phyloP scores from a whole-genome alignment of 768 basidiomycete genomes.

The Serpula lacrymans region DNA sequence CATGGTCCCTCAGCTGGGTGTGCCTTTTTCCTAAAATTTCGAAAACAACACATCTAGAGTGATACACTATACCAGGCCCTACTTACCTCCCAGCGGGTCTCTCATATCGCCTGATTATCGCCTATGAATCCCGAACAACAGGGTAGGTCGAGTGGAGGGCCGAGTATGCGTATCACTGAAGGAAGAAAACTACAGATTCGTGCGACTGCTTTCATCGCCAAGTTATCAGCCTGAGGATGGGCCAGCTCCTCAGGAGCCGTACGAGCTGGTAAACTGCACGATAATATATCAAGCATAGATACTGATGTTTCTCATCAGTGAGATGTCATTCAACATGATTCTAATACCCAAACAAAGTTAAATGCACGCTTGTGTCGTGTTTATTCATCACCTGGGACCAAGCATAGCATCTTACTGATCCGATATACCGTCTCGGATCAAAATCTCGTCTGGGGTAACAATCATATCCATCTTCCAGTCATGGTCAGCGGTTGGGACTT shows the following conservation, averaged over 20 bases:
- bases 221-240: constrained; percentile 13
- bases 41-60: constrained; percentile 1
- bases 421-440: constrained; percentile 17
- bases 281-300: no score
- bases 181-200: constrained; percentile 26
- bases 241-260: constrained; percentile 12
- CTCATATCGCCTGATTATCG: constrained; percentile 41
- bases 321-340: no score
- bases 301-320: no score
- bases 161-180: constrained; percentile 6
- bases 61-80: constrained; percentile 19
- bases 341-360: no score
- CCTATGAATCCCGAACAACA: constrained; percentile 35
- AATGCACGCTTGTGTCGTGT: no score
- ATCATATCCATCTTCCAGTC: constrained; percentile 68
- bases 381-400: no score
- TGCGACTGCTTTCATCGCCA: constrained; percentile 40
- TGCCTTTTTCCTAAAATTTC: constrained; percentile 9
- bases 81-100: constrained; percentile 41
- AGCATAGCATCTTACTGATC: no score
- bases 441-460: constrained; percentile 43
- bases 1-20: constrained; percentile 67
- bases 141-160: constrained; percentile 29
- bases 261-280: constrained; percentile 21
- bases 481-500: constrained; percentile 50